These are phyloP conservation scores for Pichia cabralensis DNA, from an alignment of 805 yeast genomes.

Conservation along the genomic window DNA sequence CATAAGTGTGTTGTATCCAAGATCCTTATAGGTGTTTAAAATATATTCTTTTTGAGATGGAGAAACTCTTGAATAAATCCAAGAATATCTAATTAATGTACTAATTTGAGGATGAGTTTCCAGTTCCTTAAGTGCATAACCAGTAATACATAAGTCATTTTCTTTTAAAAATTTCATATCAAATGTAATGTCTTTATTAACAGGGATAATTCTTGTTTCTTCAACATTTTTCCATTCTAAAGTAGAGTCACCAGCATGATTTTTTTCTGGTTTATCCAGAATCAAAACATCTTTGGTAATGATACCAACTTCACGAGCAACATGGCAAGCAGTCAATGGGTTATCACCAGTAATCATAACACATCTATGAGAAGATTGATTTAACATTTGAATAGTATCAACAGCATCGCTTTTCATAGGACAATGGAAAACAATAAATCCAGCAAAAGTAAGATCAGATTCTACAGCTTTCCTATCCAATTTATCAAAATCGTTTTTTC, in stretches of 20 bases:
- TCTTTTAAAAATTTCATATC: conserved; percentile 47
- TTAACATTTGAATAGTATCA: conserved; percentile 83
- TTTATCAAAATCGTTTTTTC: conserved; percentile 40
- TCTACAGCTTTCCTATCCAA: conserved; percentile 72
- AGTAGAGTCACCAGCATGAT: conserved; percentile 41
- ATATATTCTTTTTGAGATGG: conserved; percentile 93
- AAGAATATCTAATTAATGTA: conserved; percentile 73
- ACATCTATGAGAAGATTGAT: conserved; percentile 90
- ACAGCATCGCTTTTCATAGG: conserved; percentile 92
- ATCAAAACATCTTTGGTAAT: conserved; percentile 77
- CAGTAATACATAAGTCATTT: conserved; percentile 86
- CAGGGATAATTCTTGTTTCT: conserved; percentile 63
- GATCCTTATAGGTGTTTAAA: conserved; percentile 67
- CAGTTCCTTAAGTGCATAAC: conserved; percentile 70
- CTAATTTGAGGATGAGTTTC: conserved; percentile 58
- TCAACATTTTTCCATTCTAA: conserved; percentile 81
- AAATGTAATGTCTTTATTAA: conserved; percentile 48
- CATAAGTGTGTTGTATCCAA: conserved; percentile 92
- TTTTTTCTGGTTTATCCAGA: conserved; percentile 68
- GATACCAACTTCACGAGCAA: conserved; percentile 86
- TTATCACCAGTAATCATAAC: conserved; percentile 99
- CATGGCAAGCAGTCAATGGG: conserved; percentile 96
- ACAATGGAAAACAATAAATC: conserved; percentile 94
- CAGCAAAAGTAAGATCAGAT: conserved; percentile 66
- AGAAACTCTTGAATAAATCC: conserved; percentile 97